phyloP scores from a whole-genome alignment of 1,284 basidiomycete genomes.

The Tremellales sp. region DNA sequence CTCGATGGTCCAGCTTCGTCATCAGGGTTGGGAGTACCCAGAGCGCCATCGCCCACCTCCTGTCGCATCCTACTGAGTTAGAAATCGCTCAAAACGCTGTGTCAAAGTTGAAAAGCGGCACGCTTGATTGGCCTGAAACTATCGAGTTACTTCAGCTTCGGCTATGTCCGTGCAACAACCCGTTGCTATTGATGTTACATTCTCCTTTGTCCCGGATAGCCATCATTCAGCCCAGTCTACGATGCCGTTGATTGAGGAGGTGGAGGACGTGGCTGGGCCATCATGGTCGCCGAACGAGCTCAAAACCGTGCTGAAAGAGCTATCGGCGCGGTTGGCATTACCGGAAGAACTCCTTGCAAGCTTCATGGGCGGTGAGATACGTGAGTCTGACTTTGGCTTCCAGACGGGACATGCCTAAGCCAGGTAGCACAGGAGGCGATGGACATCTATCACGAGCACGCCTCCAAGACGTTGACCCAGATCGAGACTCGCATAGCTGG shows the following conservation, averaged over 20 bases:
- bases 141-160: no score
- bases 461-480: constrained; percentile 7
- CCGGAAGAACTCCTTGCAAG: constrained; percentile 26
- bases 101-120: no score
- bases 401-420: constrained; percentile 3
- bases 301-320: constrained; percentile 6
- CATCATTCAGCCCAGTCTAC: neutral
- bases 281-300: constrained; percentile 11
- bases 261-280: neutral
- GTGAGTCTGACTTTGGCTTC: constrained; percentile 7
- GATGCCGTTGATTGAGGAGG: constrained; percentile 1
- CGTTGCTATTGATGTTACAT: no score
- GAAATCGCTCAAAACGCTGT: no score
- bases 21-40: neutral
- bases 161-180: no score
- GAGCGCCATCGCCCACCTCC: neutral
- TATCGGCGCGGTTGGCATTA: constrained; percentile 18
- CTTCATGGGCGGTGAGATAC: constrained; percentile 18
- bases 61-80: neutral
- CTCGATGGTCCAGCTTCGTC: neutral
- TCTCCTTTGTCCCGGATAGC: no score
- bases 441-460: constrained; percentile 8
- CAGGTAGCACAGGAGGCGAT: constrained; percentile 8
- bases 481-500: constrained; percentile 6
- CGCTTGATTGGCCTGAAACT: no score